phyloP scores from a whole-genome alignment of 2,329 filamentous ascomycete genomes.

The Colletotrichum horii region DNA sequence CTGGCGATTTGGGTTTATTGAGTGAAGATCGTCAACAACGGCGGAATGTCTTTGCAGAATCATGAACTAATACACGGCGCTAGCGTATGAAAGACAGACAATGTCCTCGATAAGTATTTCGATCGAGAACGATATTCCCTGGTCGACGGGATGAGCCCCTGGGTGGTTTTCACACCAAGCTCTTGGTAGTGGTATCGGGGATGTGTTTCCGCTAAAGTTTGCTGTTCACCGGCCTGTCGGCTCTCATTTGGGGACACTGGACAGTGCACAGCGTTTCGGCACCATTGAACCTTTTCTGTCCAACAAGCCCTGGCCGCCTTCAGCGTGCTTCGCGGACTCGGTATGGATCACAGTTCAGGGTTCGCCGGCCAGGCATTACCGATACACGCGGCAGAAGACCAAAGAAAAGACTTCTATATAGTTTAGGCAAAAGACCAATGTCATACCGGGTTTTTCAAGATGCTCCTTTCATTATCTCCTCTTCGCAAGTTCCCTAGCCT shows the following conservation, averaged over 20 bases:
- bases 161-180: not conserved
- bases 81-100: rapidly evolving
- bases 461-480: not conserved
- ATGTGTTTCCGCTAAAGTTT: not conserved
- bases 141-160: not conserved
- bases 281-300: not conserved
- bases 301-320: not conserved
- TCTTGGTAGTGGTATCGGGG: not conserved
- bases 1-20: not conserved
- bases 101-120: not conserved
- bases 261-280: not conserved
- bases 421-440: not conserved
- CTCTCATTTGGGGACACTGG: not conserved
- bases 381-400: not conserved
- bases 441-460: rapidly evolving
- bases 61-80: rapidly evolving
- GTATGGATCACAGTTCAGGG: not conserved
- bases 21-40: rapidly evolving
- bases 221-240: not conserved
- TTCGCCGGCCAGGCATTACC: not conserved
- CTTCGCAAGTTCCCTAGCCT: not conserved
- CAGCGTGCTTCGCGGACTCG: not conserved
- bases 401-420: not conserved
- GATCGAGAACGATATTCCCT: not conserved
- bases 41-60: not conserved